Percentiles rank a stretch among this genome's conserved stretches.
Conservation (phyloP, 129 eudicot genomes). For the Pulicaria dysenterica region DNA sequence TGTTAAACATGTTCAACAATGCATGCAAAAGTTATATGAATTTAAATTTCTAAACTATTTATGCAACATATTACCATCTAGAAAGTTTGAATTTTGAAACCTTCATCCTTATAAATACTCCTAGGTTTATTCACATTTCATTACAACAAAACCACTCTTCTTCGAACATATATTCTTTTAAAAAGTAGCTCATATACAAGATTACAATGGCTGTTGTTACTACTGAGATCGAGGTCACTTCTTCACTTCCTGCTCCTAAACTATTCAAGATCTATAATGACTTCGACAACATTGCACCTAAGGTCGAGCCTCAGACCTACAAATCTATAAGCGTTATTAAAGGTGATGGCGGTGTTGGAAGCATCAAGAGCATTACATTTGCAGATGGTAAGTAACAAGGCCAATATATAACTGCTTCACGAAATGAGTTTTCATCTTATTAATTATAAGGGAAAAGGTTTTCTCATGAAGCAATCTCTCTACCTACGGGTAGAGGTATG, state of each 20-base stretch:
- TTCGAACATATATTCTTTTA: not conserved
- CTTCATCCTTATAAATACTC: not conserved
- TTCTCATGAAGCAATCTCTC: no score
- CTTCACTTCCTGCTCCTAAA: conserved; percentile 38
- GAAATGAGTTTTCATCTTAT: no score
- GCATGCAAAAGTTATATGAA: no score
- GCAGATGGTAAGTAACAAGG: conserved; percentile 33
- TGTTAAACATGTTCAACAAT: no score
- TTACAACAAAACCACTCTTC: not conserved
- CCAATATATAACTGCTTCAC: not conserved
- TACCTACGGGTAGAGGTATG: no score
- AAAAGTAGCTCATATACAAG: not conserved
- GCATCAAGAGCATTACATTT: conserved; percentile 35
- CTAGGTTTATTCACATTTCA: not conserved
- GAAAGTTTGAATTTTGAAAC: no score
- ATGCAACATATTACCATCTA: no score
- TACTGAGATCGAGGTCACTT: conserved; percentile 26
- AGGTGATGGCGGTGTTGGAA: conserved; percentile 53
- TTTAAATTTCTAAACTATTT: no score
- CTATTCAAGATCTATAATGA: conserved; percentile 35
- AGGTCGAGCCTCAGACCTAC: conserved; percentile 38
- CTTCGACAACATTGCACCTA: conserved; percentile 41
- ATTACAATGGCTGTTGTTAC: conserved; percentile 39
- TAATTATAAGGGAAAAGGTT: no score
- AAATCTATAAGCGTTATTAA: conserved; percentile 35